phyloP scores from a whole-genome alignment of 2,329 filamentous ascomycete species.

The Penicillium paneum region DNA sequence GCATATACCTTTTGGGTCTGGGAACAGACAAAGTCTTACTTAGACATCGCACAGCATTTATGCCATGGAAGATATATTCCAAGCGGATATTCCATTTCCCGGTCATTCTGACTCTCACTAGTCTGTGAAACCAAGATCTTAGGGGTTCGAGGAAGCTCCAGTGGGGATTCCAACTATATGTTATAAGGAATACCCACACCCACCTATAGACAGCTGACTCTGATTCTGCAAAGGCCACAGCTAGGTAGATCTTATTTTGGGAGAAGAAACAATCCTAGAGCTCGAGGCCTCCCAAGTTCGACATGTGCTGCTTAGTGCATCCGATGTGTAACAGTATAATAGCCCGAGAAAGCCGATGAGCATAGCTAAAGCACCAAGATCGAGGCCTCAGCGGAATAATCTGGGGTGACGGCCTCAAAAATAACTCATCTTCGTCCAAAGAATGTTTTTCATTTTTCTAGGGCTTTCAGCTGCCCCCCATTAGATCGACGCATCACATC shows the following conservation, averaged over 20 bases:
- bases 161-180: not conserved
- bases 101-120: not conserved
- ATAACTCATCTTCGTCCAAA: not conserved
- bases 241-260: no score
- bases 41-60: not conserved
- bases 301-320: not conserved
- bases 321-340: constrained; percentile 2
- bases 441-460: not conserved
- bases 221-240: no score
- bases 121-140: not conserved
- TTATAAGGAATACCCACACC: not conserved
- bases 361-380: not conserved
- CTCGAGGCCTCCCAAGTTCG: not conserved
- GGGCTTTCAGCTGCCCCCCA: not conserved
- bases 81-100: not conserved
- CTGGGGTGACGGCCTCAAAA: not conserved
- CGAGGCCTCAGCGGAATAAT: not conserved
- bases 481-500: not conserved
- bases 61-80: not conserved
- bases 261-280: not conserved
- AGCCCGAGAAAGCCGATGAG: not conserved
- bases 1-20: not conserved
- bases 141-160: not conserved
- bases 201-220: not conserved
- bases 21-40: not conserved